Conservation (phyloP, 2,329 filamentous ascomycete genomes). For the Paraphaeosphaeria minitans region DNA sequence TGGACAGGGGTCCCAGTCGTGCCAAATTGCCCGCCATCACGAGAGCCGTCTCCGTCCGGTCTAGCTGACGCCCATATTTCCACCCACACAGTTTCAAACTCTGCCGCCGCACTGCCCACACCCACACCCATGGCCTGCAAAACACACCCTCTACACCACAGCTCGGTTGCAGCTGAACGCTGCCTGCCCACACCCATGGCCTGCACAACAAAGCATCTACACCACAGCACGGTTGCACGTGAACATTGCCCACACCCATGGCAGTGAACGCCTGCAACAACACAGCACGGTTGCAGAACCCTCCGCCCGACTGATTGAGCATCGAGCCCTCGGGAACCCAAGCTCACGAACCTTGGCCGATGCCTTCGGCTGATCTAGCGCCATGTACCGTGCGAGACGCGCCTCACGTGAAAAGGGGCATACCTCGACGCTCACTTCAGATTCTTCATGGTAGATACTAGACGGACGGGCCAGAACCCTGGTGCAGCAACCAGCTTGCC, state of each 20-base stretch:
- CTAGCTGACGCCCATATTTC: constrained; percentile 4
- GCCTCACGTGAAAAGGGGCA: constrained; percentile 40
- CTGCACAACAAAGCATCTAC: too few relatives aligned
- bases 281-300: constrained; percentile 28
- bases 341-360: constrained; percentile 25
- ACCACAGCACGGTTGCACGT: constrained; percentile 30
- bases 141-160: too few relatives aligned
- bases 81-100: constrained; percentile 4
- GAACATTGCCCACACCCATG: too few relatives aligned
- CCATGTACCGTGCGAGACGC: constrained; percentile 11
- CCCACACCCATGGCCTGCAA: not conserved
- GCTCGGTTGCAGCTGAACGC: not conserved
- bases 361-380: constrained; percentile 41
- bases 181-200: not conserved
- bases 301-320: constrained; percentile 29
- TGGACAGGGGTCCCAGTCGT: not conserved
- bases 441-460: constrained; percentile 3
- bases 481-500: constrained; percentile 22
- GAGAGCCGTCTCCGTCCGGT: constrained; percentile 7
- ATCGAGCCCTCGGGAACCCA: constrained; percentile 23
- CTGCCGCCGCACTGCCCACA: too few relatives aligned
- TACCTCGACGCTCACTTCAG: constrained; percentile 6
- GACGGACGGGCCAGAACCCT: constrained; percentile 16
- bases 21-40: constrained; percentile 22
- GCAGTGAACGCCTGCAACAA: too few relatives aligned